phyloP scores from a whole-genome alignment of 2,329 filamentous ascomycete species.

The Ophiostoma sp. region DNA sequence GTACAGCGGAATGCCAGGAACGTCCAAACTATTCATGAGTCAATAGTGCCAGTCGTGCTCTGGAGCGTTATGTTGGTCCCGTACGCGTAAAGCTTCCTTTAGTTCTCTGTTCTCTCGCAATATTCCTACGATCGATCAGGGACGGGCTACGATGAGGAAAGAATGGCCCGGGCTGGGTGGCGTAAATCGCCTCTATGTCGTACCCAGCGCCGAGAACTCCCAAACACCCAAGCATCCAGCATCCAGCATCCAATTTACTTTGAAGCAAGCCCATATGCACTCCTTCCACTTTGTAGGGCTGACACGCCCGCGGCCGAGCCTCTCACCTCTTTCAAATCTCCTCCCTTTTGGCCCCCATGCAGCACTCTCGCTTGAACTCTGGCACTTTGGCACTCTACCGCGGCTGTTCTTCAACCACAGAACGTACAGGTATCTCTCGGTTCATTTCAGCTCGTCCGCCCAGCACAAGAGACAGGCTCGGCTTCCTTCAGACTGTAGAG shows the following conservation, averaged over 20 bases:
- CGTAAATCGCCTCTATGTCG: background rate
- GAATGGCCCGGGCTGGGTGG: background rate
- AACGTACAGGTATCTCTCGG: too few relatives aligned
- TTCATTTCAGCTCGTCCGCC: background rate
- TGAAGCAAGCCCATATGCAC: background rate
- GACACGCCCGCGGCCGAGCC: background rate
- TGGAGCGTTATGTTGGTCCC: background rate
- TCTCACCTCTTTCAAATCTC: background rate
- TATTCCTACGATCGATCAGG: background rate
- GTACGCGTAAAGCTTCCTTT: background rate
- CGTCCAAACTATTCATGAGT: background rate
- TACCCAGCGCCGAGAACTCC: background rate
- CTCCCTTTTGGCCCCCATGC: background rate
- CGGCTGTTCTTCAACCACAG: background rate
- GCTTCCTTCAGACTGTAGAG: background rate
- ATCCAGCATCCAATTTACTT: background rate
- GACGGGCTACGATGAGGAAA: background rate
- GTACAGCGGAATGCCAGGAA: background rate
- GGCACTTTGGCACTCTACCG: too few relatives aligned
- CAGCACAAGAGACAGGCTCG: background rate
- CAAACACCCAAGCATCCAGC: background rate
- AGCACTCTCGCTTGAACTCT: background rate
- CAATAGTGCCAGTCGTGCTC: background rate
- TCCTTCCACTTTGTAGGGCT: slow-evolving; percentile 6
- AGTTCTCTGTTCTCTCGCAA: background rate